phyloP scores from a whole-genome alignment of 1,139 yeast genomes.

The Lodderomyces beijingensis region DNA sequence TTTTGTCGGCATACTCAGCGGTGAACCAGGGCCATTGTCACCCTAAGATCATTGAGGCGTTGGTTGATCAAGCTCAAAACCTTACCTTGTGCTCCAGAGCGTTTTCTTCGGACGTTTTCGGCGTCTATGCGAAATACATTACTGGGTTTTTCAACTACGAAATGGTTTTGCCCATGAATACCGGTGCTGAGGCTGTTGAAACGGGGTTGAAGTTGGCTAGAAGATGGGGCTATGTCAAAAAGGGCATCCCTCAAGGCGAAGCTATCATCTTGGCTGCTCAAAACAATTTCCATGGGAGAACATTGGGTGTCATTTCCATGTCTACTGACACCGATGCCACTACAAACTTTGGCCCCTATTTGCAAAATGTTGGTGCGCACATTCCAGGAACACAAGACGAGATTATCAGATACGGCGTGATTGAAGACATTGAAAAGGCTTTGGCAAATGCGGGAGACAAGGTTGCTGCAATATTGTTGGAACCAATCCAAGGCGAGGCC shows the following conservation, averaged over 20 bases:
- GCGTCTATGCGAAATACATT: slow-evolving; percentile 79
- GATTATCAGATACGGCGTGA: slow-evolving; percentile 68
- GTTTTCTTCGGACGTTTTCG: slow-evolving; percentile 85
- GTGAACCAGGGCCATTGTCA: slow-evolving; percentile 99
- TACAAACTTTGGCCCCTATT: slow-evolving; percentile 85
- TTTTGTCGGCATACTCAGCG: slow-evolving; percentile 90
- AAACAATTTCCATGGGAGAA: slow-evolving; percentile 94
- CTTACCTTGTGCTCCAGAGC: slow-evolving; percentile 90
- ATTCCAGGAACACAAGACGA: slow-evolving; percentile 55
- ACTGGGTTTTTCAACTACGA: slow-evolving; percentile 90
- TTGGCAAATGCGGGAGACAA: slow-evolving; percentile 82
- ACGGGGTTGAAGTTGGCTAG: slow-evolving; percentile 92
- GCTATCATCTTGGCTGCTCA: slow-evolving; percentile 86
- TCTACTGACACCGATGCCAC: slow-evolving; percentile 95
- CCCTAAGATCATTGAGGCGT: slow-evolving; percentile 83
- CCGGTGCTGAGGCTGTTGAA: slow-evolving; percentile 99
- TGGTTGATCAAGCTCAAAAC: slow-evolving; percentile 79
- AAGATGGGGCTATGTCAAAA: slow-evolving; percentile 93
- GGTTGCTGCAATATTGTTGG: slow-evolving; percentile 86
- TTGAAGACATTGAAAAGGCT: slow-evolving; percentile 84
- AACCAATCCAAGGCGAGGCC: slow-evolving; percentile 98
- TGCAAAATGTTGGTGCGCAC: slow-evolving; percentile 76
- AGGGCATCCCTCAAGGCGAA: slow-evolving; percentile 76
- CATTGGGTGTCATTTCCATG: slow-evolving; percentile 92
- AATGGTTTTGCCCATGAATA: slow-evolving; percentile 94